Evolutionary conservation across 345 rosid species (phyloP).

Genomic region (Kandelia obovata): DNA sequence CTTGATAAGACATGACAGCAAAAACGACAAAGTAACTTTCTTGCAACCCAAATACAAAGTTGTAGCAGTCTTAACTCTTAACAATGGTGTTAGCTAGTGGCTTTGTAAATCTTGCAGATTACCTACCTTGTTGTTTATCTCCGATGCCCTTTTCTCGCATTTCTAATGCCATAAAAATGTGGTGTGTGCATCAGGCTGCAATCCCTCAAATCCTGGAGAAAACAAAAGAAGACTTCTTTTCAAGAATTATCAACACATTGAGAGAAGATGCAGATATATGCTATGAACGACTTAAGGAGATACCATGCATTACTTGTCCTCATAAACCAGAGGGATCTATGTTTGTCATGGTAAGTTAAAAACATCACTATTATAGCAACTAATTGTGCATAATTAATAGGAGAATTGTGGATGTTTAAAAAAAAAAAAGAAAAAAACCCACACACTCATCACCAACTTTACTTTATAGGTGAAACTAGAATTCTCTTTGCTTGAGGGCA

Average conservation of each 20-base stretch:
- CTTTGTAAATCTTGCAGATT: no score
- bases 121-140: no score
- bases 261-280: conserved; percentile 37
- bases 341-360: conserved; percentile 40
- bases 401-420: not conserved
- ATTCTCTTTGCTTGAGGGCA: conserved; percentile 37
- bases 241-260: conserved; percentile 15
- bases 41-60: no score
- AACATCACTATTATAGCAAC: not conserved
- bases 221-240: conserved; percentile 42
- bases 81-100: no score
- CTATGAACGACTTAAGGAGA: conserved; percentile 37
- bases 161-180: not conserved
- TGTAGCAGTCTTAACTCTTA: no score
- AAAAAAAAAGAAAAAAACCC: not conserved
- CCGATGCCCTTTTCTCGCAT: no score
- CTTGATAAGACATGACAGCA: no score
- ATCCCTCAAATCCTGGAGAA: conserved; percentile 43
- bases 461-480: conserved; percentile 40
- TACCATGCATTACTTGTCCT: conserved; percentile 46
- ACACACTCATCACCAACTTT: not conserved
- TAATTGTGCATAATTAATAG: not conserved
- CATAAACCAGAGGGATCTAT: conserved; percentile 45
- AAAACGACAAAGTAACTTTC: no score
- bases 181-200: conserved; percentile 28